Base-by-base conservation (phyloP, 352 stramenopile species). In the Globisporangium nagaii region DNA sequence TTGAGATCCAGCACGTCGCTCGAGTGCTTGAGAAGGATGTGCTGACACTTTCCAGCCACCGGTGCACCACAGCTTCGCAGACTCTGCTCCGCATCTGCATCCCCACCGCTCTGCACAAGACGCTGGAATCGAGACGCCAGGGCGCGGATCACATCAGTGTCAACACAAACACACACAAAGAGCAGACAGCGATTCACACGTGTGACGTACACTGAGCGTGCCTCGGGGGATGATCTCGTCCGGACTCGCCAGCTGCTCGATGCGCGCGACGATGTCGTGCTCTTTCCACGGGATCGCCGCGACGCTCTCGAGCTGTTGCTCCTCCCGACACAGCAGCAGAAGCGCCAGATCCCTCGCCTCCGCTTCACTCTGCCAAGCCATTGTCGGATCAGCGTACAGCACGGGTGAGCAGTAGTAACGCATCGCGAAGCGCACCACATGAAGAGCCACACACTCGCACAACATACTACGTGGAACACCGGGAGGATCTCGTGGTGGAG, bases 401-500 rank as follows among this genome's bases (percentile, higher is more conserved):
- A n/a, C n/a, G n/a, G n/a, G n/a, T n/a, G n/a, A n/a, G n/a, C n/a
- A n/a, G n/a, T n/a, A n/a, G n/a, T n/a, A n/a, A n/a, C n/a, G n/a
- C n/a, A n/a, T n/a, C n/a, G n/a, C n/a, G n/a, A n/a, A n/a, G n/a
- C n/a, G n/a, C n/a, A n/a, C n/a, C n/a, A n/a, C n/a, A n/a, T n/a
- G n/a, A n/a, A n/a, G n/a, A n/a, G n/a, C n/a, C n/a, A n/a, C n/a
- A n/a, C n/a, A n/a, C 3, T 31, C 6, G 24, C 27, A 30, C 20
- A 28, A 24, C 52, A 12, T 51, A 78, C 65, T 57, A 84, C 54
- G 1, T 56, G 51, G 44, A 63, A 79, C 9, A 65, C n/a, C 1
- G 77, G 66, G 3, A 84, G 22, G 30, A 93, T 89, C 62, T 89
- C 66, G n/a, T 79, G 51, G 43, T 87, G 81, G 47, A 90, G 88